Base-by-base conservation (phyloP, 345 rosid genomes). In the Physaria fendleri region DNA sequence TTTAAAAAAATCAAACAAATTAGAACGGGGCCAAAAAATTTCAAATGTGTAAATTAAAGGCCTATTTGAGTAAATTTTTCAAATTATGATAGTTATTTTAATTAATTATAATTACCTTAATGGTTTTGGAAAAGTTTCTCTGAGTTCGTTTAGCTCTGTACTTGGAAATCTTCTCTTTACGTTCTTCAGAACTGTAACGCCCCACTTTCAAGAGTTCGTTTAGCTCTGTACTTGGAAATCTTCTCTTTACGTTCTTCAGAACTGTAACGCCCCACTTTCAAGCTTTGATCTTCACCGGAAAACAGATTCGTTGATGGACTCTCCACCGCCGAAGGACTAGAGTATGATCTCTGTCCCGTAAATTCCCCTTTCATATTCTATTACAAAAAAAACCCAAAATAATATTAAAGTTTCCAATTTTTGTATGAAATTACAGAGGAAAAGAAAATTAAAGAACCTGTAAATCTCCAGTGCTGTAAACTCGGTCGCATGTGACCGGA, bases 91-190 rank as follows among this genome's bases (percentile, higher is more conserved):
- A 4, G n/a, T 33, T 11, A 5, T n/a, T 22, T n/a, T n/a, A 2
- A 9, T 8, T 27, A 28, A 4, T 16, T 9, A 49, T 10, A 29
- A 30, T 22, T 60, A 90, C 99, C 97, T 93, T 93, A 40, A 93
- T 93, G 45, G 97, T 93, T 73, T 93, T 93, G 72, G 79, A 83
- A 85, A 93, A 93, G 72, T 93, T 93, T 59, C 99, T 86, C 64
- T 85, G 97, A 8, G 74, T 81, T 18, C 95, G 83, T 61, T 93
- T 93, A 49, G 99, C 99, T 82, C 82, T 88, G 44, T 93, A 93
- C 78, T 83, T 93, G 5, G 79, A 82, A 62, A 93, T 93, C 79
- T 73, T 88, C 53, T 93, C 94, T 69, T 81, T 80, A 60, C 95
- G 85, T 68, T 93, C 97, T 67, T 85, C 89, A 1, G 85, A 82